These are phyloP conservation scores for Wallacemonas sp. DNA, from an alignment of 208 protist species.

Conservation along the genomic window DNA sequence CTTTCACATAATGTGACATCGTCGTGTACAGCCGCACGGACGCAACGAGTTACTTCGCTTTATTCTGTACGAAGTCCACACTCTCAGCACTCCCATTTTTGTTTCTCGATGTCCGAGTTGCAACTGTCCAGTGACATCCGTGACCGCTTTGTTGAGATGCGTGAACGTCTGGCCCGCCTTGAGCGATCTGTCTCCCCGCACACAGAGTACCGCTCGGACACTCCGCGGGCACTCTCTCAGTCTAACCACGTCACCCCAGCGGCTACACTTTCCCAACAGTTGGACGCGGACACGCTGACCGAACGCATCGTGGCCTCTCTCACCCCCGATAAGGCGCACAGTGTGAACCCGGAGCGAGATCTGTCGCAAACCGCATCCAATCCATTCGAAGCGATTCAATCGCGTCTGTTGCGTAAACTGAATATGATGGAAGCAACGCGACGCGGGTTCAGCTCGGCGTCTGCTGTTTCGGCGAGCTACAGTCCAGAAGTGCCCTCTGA, in stretches of 20 bases:
- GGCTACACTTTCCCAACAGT: no score
- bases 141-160: slow-evolving; percentile 11
- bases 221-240: background rate
- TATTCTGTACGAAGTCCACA: no score
- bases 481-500: background rate
- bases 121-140: slow-evolving; percentile 2
- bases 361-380: background rate
- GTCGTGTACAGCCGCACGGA: no score
- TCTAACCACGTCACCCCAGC: background rate
- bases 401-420: slow-evolving; percentile 7
- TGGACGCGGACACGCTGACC: no score
- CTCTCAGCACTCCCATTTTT: no score
- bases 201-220: background rate
- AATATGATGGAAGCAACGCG: background rate
- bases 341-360: background rate
- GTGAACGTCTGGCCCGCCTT: slow-evolving; percentile 1
- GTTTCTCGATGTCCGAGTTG: background rate
- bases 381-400: slow-evolving; percentile 8
- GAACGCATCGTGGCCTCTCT: background rate
- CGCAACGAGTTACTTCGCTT: no score
- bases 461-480: background rate
- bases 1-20: slow-evolving; percentile 12
- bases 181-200: slow-evolving; percentile 8
- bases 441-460: background rate
- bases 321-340: background rate